phyloP scores from a whole-genome alignment of 2,329 filamentous ascomycete genomes.

The Iodosphaeria phyllophila region DNA sequence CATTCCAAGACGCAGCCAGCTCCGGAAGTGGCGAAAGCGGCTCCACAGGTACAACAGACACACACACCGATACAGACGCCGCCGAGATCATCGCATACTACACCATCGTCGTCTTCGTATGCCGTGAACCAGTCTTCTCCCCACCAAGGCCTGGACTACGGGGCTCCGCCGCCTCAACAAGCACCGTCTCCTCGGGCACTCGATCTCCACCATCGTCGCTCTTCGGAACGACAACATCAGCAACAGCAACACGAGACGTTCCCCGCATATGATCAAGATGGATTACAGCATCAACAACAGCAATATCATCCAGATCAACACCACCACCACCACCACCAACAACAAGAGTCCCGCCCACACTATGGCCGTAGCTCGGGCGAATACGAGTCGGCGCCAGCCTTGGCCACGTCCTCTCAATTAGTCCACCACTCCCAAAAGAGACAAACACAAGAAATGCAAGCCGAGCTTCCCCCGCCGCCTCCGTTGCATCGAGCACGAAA shows the following conservation, averaged over 20 bases:
- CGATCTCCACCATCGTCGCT: slow-evolving; percentile 21
- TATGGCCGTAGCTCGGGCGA: slow-evolving; percentile 5
- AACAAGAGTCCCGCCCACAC: slow-evolving; percentile 7
- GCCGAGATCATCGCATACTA: slow-evolving; percentile 24
- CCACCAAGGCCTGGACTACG: slow-evolving; percentile 31
- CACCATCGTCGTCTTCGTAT: slow-evolving; percentile 17
- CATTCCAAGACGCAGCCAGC: too few relatives aligned
- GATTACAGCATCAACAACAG: too few relatives aligned
- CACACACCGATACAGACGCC: slow-evolving; percentile 29
- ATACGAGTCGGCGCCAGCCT: slow-evolving; percentile 8
- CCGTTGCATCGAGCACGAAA: slow-evolving; percentile 33
- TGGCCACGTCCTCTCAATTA: too few relatives aligned
- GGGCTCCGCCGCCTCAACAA: slow-evolving; percentile 16
- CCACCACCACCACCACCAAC: slow-evolving; percentile 13
- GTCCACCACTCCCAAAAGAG: too few relatives aligned
- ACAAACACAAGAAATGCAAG: too few relatives aligned
- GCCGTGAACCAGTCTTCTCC: slow-evolving; percentile 33
- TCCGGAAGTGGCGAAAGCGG: too few relatives aligned
- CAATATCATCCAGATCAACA: slow-evolving; percentile 15
- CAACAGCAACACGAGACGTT: slow-evolving; percentile 9
- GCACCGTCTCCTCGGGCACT: slow-evolving; percentile 17
- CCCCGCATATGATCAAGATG: slow-evolving; percentile 9
- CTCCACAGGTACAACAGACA: too few relatives aligned
- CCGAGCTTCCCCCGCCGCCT: slow-evolving; percentile 31
- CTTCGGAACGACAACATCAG: slow-evolving; percentile 11